A percentile compares a stretch with the other conserved stretches of the same genome.
phyloP scores from a whole-genome alignment of 768 basidiomycete genomes.

The Sporobolomyces roseus region DNA sequence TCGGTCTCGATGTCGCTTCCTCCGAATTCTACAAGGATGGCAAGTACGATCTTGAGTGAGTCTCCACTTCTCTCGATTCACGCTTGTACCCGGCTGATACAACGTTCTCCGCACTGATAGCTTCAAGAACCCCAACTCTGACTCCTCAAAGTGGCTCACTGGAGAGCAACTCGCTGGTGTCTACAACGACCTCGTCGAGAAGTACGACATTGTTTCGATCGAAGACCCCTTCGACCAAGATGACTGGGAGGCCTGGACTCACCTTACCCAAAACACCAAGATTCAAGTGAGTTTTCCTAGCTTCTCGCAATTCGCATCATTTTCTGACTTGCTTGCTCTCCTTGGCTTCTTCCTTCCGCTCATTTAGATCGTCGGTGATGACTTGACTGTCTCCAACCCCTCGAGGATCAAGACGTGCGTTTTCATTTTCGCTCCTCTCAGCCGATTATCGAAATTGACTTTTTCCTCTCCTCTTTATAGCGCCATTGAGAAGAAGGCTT shows the following conservation, averaged over 20 bases:
- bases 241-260: slow-evolving; percentile 96
- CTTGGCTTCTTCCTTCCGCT: no score
- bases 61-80: slow-evolving; percentile 11
- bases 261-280: slow-evolving; percentile 72
- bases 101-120: slow-evolving; percentile 6
- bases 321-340: no score
- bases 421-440: no score
- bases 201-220: slow-evolving; percentile 87
- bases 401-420: slow-evolving; percentile 77
- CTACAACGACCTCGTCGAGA: slow-evolving; percentile 77
- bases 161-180: slow-evolving; percentile 87
- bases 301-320: no score
- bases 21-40: slow-evolving; percentile 99
- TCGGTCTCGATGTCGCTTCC: slow-evolving; percentile 87
- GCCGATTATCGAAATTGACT: no score
- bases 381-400: slow-evolving; percentile 97
- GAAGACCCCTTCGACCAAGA: slow-evolving; percentile 99
- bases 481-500: slow-evolving; percentile 98
- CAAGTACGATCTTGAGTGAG: slow-evolving; percentile 85
- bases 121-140: slow-evolving; percentile 99
- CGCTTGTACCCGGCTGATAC: no score
- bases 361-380: slow-evolving; percentile 64
- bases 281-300: no score
- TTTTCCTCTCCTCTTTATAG: no score
- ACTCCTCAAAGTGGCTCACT: slow-evolving; percentile 91